Evolutionary conservation across 306 rosid genomes (phyloP), one percentile per base, ranked within the genome.

Genomic region (Arachis stenosperma): DNA sequence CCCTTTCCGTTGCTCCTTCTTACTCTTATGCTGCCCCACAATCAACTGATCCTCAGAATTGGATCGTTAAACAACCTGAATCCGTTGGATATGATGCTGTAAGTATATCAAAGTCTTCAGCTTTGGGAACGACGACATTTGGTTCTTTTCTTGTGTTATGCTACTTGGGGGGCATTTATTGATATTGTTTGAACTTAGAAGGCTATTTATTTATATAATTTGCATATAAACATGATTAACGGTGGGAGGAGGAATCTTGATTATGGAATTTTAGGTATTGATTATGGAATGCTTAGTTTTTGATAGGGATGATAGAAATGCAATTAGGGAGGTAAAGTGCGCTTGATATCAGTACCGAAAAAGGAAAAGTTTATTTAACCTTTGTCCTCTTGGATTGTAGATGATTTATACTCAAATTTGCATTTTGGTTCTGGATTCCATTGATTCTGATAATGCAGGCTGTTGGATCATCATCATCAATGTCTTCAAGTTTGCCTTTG

Each of bases 361-460:
- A 46, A 46, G 11, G 8, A 46, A 63, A 36, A 41, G 65, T 53
- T 39, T 52, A 66, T 73, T 66, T 50, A 17, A 17, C 17, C 63
- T 67, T 67, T 29, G 40, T 65, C 10, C 30, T 52, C 27, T 6
- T 6, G 48, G 67, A 39, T 51, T 67, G 52, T 43, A 53, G 59
- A 62, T 69, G 9, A 39, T 15, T 48, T 36, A 37, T 46, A 71
- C 59, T 75, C 54, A 10, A n/a, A 54, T 71, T 27, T 63, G 13
- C 48, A 9, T 22, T 14, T 8, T 77, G 51, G 40, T 52, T 74
- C 59, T 73, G 57, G 68, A 43, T 63, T 56, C 27, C 12, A 4
- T 70, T 46, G 55, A 6, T 63, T 81, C 47, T 62, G 65, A 63
- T 74, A 61, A 52, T 70, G 69, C 83, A 88, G 97, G 84, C 84